Evolutionary conservation across 176 grass and related monocot genomes (phyloP), one percentile per base, ranked within the genome.

Genomic region (Metroxylon sagu): DNA sequence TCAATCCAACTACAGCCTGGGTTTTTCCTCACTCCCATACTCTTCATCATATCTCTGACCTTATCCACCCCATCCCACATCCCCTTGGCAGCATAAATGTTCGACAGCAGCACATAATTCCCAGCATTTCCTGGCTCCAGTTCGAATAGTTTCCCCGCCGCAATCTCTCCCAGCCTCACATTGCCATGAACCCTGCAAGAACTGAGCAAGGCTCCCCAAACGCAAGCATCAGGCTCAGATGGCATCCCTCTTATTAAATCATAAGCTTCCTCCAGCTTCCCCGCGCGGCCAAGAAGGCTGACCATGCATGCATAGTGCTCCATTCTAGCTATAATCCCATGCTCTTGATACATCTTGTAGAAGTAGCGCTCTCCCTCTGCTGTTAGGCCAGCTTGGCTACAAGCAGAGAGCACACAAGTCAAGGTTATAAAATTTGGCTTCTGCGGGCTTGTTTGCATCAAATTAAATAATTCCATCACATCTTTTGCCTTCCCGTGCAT

Each of bases 241-340:
- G 76, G 76, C 83, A 91, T 91, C 18, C 80, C 62, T 29, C 31
- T 83, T 69, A 91, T 86, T 25, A 83, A 48, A 77, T 74, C 76
- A 52, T 83, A 83, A 5, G 83, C 83, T 6, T 91, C 88, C 27
- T 83, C 69, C 29, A 91, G 61, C 69, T 79, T 71, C 6, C 79
- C 76, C 48, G 88, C 76, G 5, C 79, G 83, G 27, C 88, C 88
- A 7, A 91, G 63, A 10, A 91, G 69, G 55, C 76, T 91, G 59
- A 77, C 83, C 79, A 91, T 83, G 53, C 88, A 91, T 16, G 83
- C 76, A 68, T 86, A 86, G 77, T 91, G 88, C 62, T 91, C 83
- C 65, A 73, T 74, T 29, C 76, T 86, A 0, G 83, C 76, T 15
- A 19, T 18, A 64, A 91, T 77, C 10, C 76, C 73, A 77, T 86